Evolutionary conservation across 352 stramenopile genomes (phyloP), one percentile per base, ranked within the genome.

Genomic region (Phytophthora crassamura): DNA sequence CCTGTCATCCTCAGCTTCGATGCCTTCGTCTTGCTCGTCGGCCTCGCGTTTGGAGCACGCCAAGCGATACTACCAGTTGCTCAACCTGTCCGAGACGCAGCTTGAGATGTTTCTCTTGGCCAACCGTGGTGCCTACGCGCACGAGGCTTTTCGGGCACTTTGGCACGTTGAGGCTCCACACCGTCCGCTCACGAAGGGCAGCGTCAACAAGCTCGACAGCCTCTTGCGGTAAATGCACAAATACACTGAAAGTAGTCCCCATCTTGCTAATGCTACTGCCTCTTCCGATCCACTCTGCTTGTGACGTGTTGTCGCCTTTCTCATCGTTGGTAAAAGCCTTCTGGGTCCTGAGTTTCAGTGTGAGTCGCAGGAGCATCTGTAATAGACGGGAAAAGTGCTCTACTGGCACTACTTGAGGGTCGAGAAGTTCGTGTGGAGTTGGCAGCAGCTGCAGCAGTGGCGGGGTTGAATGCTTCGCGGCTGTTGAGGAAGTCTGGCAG

Each of bases 181-280:
- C 34, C 86, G 87, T 14, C 74, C 87, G 41, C 70, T 95, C 5
- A 61, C 73, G 41, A 91, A 93, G 57, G 82, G 80, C 14, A 93
- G 84, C 63, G 64, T 93, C 22, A 93, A 95, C 58, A 95, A 95
- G 54, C 72, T 95, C 22, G 84, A 95, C 48, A 95, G 84, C 59
- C 67, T 94, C 9, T 51, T 94, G 43, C 82, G 82, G 12, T 93
- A 86, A 63, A 48, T 9, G 2, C 7, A 16, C 30, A 33, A 33
- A 45, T 50, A n/a, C 16, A 46, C 14, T 30, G 64, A 48, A 11
- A 14, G 10, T 32, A 54, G 10, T 11, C 53, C 20, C 34, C 51
- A 4, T 45, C 7, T n/a, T 45, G 18, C 12, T 20, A 28, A 28
- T 28, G 4, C 25, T 6, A 28, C 25, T 6, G 25, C 25, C 25